Base-by-base conservation (phyloP, 371 early-diverging fungal genomes). In the Coemansia sp. region DNA sequence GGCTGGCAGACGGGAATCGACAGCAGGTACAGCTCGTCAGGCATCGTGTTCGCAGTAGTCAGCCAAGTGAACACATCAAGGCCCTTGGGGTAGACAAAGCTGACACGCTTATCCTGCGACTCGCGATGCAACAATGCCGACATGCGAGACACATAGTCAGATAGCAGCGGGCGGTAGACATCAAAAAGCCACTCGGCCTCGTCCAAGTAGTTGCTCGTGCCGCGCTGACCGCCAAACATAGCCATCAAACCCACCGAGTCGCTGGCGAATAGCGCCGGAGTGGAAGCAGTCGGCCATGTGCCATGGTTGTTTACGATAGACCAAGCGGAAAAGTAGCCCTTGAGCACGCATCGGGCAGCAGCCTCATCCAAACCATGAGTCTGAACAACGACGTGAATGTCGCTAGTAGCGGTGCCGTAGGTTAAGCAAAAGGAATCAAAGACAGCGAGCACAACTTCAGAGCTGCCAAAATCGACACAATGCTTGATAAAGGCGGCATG, bases 201-300 rank as follows among this genome's bases (percentile, higher is more conserved):
- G 68, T 90, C 89, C 77, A 96, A 87, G 81, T 90, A 92, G 55
- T 88, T 90, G 54, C 90, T 89, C 44, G 86, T 85, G 7, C 90
- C 93, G 71, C 93, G 94, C 80, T 95, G 94, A 58, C 95, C 95
- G 72, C 96, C 96, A 85, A 95, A 95, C 67, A 93, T 82, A 52
- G 92, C 93, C 66, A 93, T 86, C 33, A 92, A 64, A 1, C 24
- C 3, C 11, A 37, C 75, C 4, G 49, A 29, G 18, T 55, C 46
- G 11, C 38, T 2, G 10, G 55, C 2, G 18, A 44, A 43, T 2
- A 56, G 11, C 4, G 55, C 40, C 0, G 54, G 40, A 42, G 55
- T 36, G 29, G 42, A 29, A 9, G 42, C 24, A 12, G 24, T 24
- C 7, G 40, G 2, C 53, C 58, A 62, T 1, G n/a, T n/a, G n/a